A percentile compares a stretch with the other conserved stretches of the same genome.
These are phyloP conservation scores for Pseudogymnoascus sp. DNA, from an alignment of 2,329 filamentous ascomycete genomes.

Conservation along the genomic window DNA sequence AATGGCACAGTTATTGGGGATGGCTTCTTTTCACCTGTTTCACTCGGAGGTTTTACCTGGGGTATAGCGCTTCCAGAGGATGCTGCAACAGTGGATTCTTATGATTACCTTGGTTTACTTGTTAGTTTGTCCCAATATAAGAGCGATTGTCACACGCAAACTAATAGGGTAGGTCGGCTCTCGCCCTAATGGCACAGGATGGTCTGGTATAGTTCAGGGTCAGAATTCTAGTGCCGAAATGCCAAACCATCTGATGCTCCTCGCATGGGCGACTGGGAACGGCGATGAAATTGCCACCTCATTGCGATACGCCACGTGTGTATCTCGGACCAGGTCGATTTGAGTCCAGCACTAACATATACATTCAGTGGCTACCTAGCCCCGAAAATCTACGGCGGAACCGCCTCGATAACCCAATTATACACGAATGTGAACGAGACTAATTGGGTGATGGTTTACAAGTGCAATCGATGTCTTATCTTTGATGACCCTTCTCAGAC, in stretches of 20 bases:
- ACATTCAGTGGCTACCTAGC: slow-evolving; percentile 46
- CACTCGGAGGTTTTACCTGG: slow-evolving; percentile 41
- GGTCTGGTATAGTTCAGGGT: slow-evolving; percentile 52
- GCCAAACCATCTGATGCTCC: slow-evolving; percentile 47
- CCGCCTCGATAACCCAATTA: slow-evolving; percentile 56
- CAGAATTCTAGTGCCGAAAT: slow-evolving; percentile 39
- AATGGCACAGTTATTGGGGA: slow-evolving; percentile 32
- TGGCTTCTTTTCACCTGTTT: slow-evolving; percentile 24
- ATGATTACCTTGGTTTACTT: slow-evolving; percentile 54
- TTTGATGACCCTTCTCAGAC: slow-evolving; percentile 45
- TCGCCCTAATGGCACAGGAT: slow-evolving; percentile 44
- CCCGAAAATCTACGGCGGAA: slow-evolving; percentile 54
- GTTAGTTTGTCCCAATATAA: slow-evolving; percentile 31
- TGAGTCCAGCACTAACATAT: not conserved
- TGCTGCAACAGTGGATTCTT: slow-evolving; percentile 40
- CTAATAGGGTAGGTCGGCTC: slow-evolving; percentile 31
- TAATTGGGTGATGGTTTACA: slow-evolving; percentile 57
- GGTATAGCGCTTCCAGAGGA: slow-evolving; percentile 48
- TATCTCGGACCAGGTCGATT: not conserved
- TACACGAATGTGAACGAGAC: slow-evolving; percentile 50
- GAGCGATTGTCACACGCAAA: not conserved
- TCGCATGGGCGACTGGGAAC: slow-evolving; percentile 51
- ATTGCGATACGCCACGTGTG: slow-evolving; percentile 46
- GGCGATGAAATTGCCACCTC: slow-evolving; percentile 46
- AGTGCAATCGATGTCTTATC: slow-evolving; percentile 51